Evolutionary conservation across 345 rosid genomes (phyloP).

Genomic region (Citrus sp.): DNA sequence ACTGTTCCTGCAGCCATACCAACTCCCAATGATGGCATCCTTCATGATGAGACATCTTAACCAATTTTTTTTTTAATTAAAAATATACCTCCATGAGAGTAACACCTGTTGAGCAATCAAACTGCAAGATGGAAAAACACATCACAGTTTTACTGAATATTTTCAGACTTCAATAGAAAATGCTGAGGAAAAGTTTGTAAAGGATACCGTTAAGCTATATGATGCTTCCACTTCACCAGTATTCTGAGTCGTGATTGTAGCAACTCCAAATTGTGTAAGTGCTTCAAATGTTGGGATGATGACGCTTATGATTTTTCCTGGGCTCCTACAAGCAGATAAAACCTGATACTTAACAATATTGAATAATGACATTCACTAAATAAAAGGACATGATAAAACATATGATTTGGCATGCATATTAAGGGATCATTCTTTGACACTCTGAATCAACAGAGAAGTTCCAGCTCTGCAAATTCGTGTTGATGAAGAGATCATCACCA

Average conservation of each 20-base stretch:
- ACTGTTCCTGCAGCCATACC: conserved; percentile 67
- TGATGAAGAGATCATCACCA: background rate
- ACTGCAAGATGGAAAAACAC: conserved; percentile 40
- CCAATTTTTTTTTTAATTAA: background rate
- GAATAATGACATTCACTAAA: background rate
- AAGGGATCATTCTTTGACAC: background rate
- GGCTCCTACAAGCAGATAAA: conserved; percentile 52
- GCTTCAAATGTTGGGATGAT: conserved; percentile 83
- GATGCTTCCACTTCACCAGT: conserved; percentile 92
- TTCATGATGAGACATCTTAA: background rate
- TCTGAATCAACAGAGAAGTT: background rate
- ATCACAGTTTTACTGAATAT: conserved; percentile 2
- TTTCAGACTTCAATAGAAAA: background rate
- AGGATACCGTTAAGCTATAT: conserved; percentile 77
- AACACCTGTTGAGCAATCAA: conserved; percentile 82
- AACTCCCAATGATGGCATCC: conserved; percentile 9
- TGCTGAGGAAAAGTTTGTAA: background rate
- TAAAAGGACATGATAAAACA: background rate
- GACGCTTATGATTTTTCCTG: conserved; percentile 75
- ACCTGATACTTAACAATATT: conserved; percentile 1
- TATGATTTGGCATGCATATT: background rate
- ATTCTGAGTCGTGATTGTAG: conserved; percentile 64
- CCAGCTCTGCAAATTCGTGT: background rate
- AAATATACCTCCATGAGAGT: conserved; percentile 62
- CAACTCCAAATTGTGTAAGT: conserved; percentile 80